Conservation (phyloP, 106 monocot species). For the Dactylorhiza incarnata region DNA sequence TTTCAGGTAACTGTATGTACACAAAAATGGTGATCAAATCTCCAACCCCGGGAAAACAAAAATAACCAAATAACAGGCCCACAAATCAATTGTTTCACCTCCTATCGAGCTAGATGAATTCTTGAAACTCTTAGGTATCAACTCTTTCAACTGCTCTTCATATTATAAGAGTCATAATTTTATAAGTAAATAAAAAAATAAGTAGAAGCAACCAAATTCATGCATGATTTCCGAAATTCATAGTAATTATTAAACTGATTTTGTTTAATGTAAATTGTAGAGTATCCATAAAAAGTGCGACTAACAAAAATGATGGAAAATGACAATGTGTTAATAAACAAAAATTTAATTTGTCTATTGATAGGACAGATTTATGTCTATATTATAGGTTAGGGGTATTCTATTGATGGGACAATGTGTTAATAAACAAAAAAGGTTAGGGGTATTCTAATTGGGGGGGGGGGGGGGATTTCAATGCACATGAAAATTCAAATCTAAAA, state of each 20-base stretch:
- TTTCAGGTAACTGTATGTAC: not conserved
- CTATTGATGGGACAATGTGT: not conserved
- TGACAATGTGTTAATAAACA: not conserved
- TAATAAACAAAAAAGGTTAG: not conserved
- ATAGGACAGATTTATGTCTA: too few relatives aligned
- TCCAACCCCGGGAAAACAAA: not conserved
- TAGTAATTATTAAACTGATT: not conserved
- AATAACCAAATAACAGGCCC: not conserved
- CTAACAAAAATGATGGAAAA: not conserved
- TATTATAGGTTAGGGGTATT: too few relatives aligned
- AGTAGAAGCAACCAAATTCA: not conserved
- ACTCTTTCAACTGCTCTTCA: not conserved
- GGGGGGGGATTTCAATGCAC: not conserved
- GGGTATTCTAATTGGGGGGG: too few relatives aligned
- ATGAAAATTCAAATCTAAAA: not conserved
- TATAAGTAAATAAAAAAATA: not conserved
- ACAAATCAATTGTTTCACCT: not conserved
- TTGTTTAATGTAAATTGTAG: not conserved
- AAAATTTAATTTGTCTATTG: too few relatives aligned
- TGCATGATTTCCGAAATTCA: not conserved
- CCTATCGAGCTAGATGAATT: not conserved
- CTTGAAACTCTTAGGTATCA: not conserved
- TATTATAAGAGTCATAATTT: not conserved
- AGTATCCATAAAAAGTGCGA: not conserved
- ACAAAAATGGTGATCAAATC: not conserved